Evolutionary conservation across 495 filamentous ascomycete species (phyloP), one percentile per base, ranked within the genome.

Genomic region (Hyphodiscus hymeniophilus): DNA sequence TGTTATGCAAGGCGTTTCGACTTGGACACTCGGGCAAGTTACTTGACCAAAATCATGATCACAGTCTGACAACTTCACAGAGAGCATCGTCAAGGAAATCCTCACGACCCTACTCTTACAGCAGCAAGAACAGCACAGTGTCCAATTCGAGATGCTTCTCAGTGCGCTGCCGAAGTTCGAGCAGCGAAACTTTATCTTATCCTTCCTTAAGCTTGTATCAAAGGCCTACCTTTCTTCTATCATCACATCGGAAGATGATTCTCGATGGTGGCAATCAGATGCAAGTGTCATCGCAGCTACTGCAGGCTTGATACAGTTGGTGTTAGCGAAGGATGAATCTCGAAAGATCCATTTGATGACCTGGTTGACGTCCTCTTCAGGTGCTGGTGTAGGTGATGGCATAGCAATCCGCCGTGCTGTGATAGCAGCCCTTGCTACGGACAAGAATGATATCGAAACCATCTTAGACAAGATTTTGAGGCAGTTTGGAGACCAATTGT

Each of bases 401-500:
- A 65, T 79, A 26, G 69, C 62, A 56, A 73, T 87, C 57, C 69
- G 80, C 40, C 75, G 89, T 40, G 80, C 80, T 17, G 69, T 84
- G n/a, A 46, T 92, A 17, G 74, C 78, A 33, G 72, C 73, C 15
- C 60, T 86, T 43, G 64, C 75, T 15, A 56, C 72, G n/a, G 64
- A 79, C 31, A 67, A 66, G 50, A 75, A 68, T 3, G 61, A 69
- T 7, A 61, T 89, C 15, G 67, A 73, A 22, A 63, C 56, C 3
- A 58, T 94, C 10, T 57, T 94, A 15, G 76, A 85, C 49, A 84
- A 79, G 57, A 71, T 71, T 42, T 67, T 95, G 21, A 66, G 67
- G 39, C 74, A 85, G 30, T 95, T 95, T 59, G 85, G 83, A 10
- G 90, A 97, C 54, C 80, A 85, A 43, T 69, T 96, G 30, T 90